These are phyloP conservation scores for Choanephora cucurbitarum DNA, from an alignment of 371 early-diverging fungal genomes.

Conservation along the genomic window DNA sequence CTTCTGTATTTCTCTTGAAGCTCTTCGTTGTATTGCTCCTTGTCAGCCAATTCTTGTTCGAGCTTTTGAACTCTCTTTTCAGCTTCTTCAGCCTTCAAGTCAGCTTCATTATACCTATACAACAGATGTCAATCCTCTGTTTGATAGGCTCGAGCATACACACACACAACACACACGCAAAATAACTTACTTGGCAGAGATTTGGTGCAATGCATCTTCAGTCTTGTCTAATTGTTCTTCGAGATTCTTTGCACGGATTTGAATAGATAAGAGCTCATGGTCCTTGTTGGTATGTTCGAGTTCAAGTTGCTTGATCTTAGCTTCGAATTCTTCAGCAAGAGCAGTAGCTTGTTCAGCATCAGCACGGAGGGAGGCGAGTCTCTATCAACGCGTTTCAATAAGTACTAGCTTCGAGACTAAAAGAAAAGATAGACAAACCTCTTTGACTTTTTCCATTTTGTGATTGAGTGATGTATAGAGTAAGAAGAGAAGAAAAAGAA, in stretches of 20 bases:
- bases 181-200: slow-evolving; percentile 67
- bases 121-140: neutral
- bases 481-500: slow-evolving; percentile 3
- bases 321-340: slow-evolving; percentile 71
- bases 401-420: too few relatives aligned
- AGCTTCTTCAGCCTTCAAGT: slow-evolving; percentile 74
- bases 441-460: slow-evolving; percentile 29
- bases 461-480: slow-evolving; percentile 2
- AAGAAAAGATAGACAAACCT: slow-evolving; percentile 9
- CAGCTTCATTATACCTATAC: slow-evolving; percentile 68
- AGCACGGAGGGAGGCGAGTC: slow-evolving; percentile 66
- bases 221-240: slow-evolving; percentile 69
- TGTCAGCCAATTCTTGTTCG: slow-evolving; percentile 65
- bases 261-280: slow-evolving; percentile 72
- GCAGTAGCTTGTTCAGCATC: slow-evolving; percentile 70
- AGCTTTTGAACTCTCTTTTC: slow-evolving; percentile 67
- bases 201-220: slow-evolving; percentile 58
- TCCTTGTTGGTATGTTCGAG: slow-evolving; percentile 71
- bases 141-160: too few relatives aligned
- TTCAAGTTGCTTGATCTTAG: slow-evolving; percentile 63
- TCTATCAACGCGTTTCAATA: slow-evolving; percentile 40
- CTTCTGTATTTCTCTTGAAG: slow-evolving; percentile 59
- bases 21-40: slow-evolving; percentile 69
- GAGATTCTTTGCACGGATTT: slow-evolving; percentile 65
- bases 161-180: too few relatives aligned